Evolutionary conservation across 208 protist species (phyloP), one percentile per base, ranked within the genome.

Genomic region (Vickermania spadyakhi): DNA sequence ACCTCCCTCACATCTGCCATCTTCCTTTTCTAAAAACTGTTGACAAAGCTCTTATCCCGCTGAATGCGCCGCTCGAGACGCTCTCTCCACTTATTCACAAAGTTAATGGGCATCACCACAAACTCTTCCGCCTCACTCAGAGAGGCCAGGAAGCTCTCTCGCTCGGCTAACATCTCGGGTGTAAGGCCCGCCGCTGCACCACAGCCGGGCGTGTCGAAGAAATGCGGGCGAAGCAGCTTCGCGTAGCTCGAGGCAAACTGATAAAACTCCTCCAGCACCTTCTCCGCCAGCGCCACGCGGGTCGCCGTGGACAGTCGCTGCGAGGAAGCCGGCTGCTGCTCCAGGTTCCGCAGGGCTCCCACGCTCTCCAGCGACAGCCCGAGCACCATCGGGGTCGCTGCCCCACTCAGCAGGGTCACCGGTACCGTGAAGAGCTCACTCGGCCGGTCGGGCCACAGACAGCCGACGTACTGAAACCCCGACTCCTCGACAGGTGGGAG

Each of bases 221-320:
- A 41, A 30, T n/a, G 26, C 62, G 58, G 21, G 28, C 60, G 7
- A 53, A 21, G 22, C 64, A 36, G 62, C 1, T 73, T 72, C 0
- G 73, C 83, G 64, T 94, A 88, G 54, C 79, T 88, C 5, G 58
- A 27, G 0, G 89, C 65, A 67, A 91, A 91, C 23, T 77, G 70
- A 54, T 79, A 94, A 2, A 94, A 52, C 53, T 91, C 84, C 57
- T 84, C 71, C 29, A 88, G 69, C 26, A 94, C 58, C 5, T 77
- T 64, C 64, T 89, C 84, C 1, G 83, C 73, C 31, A 94, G 75
- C 4, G 67, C 79, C 1, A 77, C 36, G 53, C 71, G 71, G n/a
- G 86, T 91, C 11, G 79, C 79, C 29, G 75, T 73, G 25, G 67
- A 53, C 21, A 63, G 54, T 52, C 85, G 72, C 58, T 79, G 22